A percentile compares a stretch with the other conserved stretches of the same genome.
Conservation (phyloP, 2,329 filamentous ascomycete species). For the Gnomoniopsis smithogilvyi region DNA sequence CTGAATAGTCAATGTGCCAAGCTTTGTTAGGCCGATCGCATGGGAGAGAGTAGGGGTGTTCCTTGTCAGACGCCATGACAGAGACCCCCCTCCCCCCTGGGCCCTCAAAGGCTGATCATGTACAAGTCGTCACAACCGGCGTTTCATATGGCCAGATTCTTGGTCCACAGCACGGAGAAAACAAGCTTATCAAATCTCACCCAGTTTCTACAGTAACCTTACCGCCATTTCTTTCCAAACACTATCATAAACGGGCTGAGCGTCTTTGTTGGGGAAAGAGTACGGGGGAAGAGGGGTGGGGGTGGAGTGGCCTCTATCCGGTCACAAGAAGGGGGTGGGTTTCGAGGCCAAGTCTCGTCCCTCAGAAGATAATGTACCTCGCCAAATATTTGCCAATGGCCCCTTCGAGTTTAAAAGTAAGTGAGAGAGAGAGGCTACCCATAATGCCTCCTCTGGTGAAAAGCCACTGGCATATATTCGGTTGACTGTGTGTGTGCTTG, state of each 20-base stretch:
- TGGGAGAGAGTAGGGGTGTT: neutral
- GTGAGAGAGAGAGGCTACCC: too few relatives aligned
- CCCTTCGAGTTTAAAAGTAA: too few relatives aligned
- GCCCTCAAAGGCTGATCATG: constrained; percentile 15
- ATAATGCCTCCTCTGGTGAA: too few relatives aligned
- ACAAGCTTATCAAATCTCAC: neutral
- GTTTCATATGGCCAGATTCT: constrained; percentile 7
- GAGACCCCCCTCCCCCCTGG: neutral
- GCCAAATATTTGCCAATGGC: too few relatives aligned
- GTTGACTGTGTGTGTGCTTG: neutral
- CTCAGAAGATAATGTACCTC: neutral
- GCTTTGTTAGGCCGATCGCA: neutral
- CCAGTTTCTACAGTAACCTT: neutral
- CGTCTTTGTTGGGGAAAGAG: neutral
- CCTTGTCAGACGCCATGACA: neutral
- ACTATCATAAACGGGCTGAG: neutral
- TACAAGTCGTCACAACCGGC: constrained; percentile 13
- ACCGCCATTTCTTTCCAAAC: neutral
- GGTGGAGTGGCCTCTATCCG: neutral
- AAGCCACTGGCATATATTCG: neutral
- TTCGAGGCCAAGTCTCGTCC: neutral
- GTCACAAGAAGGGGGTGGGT: neutral
- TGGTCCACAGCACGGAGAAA: neutral
- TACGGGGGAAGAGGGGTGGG: neutral
- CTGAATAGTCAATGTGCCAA: constrained; percentile 8